Conservation (phyloP, 2,329 filamentous ascomycete species). For the Fusarium napiforme region DNA sequence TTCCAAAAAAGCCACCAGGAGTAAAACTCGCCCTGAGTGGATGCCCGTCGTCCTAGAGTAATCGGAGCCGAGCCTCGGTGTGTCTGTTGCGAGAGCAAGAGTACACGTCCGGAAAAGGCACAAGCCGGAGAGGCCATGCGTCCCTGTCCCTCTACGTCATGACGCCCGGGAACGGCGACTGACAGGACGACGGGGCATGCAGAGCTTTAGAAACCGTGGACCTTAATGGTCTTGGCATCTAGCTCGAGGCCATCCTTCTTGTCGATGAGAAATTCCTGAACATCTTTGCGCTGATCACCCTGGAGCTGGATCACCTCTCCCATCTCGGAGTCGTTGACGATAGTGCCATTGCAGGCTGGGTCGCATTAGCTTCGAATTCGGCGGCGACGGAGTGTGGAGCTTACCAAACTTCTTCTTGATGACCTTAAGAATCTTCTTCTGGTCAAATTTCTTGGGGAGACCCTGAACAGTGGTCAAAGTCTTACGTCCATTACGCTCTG, state of each 20-base stretch:
- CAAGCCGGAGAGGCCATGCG: slow-evolving; percentile 46
- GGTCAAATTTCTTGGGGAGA: slow-evolving; percentile 98
- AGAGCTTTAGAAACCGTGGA: slow-evolving; percentile 65
- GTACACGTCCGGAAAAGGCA: slow-evolving; percentile 46
- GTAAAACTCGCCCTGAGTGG: slow-evolving; percentile 44
- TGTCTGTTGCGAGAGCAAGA: slow-evolving; percentile 39
- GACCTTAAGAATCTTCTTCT: slow-evolving; percentile 99
- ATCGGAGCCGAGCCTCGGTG: slow-evolving; percentile 48
- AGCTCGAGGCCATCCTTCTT: slow-evolving; percentile 95
- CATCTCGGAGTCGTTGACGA: slow-evolving; percentile 95
- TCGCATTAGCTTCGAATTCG: background rate
- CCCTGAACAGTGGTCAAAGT: slow-evolving; percentile 99
- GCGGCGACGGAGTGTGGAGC: slow-evolving; percentile 43
- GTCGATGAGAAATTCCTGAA: slow-evolving; percentile 96
- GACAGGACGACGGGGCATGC: slow-evolving; percentile 54
- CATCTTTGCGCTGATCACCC: slow-evolving; percentile 98
- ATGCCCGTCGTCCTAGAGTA: slow-evolving; percentile 49
- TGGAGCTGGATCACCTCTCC: slow-evolving; percentile 99
- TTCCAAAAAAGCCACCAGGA: slow-evolving; percentile 44
- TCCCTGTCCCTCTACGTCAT: slow-evolving; percentile 49
- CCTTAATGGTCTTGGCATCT: slow-evolving; percentile 97
- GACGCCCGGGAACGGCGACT: slow-evolving; percentile 46
- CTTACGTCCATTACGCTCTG: slow-evolving; percentile 99
- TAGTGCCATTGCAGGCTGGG: slow-evolving; percentile 98
- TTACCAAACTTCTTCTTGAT: slow-evolving; percentile 99